These are phyloP conservation scores for Neurospora africana DNA, from an alignment of 495 filamentous ascomycete genomes.

Conservation along the genomic window DNA sequence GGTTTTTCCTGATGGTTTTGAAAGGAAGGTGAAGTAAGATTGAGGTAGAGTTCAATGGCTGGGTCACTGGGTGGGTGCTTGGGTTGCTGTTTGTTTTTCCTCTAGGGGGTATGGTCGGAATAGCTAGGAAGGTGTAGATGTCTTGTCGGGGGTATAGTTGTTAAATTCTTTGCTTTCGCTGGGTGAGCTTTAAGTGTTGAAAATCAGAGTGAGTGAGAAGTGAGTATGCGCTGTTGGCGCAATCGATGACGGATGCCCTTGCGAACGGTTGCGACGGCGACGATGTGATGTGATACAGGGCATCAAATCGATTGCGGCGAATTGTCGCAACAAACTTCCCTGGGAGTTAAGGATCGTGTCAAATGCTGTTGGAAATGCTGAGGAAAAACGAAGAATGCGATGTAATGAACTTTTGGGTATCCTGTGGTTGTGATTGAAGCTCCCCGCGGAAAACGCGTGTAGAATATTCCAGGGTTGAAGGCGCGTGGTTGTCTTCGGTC, in stretches of 20 bases:
- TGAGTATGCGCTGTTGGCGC: background rate
- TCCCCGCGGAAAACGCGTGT: background rate
- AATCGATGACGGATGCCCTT: background rate
- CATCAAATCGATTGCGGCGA: background rate
- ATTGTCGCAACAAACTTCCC: background rate
- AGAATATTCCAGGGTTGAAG: background rate
- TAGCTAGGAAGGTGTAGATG: background rate
- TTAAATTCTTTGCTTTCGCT: background rate
- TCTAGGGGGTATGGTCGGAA: background rate
- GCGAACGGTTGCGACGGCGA: background rate
- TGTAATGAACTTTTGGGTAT: background rate
- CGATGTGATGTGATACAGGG: background rate
- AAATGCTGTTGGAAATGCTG: background rate
- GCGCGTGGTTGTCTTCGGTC: background rate
- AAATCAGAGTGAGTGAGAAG: background rate
- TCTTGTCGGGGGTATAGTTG: background rate
- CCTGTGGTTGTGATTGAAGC: background rate
- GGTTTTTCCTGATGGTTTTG: conserved; percentile 3
- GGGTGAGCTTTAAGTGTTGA: background rate
- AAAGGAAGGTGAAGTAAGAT: background rate
- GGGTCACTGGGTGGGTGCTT: background rate
- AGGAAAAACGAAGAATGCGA: background rate
- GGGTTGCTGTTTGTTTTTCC: background rate
- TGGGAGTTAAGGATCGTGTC: background rate
- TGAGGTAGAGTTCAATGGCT: background rate